phyloP scores from a whole-genome alignment of 768 basidiomycete species.

The Pleurotus platypus region DNA sequence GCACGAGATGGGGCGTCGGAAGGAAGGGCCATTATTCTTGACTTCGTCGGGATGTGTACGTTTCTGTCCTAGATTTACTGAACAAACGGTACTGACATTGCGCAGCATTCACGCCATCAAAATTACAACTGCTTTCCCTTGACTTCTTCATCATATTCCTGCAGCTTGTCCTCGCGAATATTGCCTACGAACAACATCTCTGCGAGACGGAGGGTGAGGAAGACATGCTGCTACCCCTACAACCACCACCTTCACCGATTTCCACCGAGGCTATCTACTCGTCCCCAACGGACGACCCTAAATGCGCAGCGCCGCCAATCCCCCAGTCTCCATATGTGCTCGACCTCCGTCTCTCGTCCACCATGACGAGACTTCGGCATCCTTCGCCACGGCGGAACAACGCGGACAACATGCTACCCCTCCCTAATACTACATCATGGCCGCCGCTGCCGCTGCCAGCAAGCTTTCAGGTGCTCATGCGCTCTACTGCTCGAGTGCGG shows the following conservation, averaged over 20 bases:
- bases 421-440: slow-evolving; percentile 59
- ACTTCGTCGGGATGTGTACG: slow-evolving; percentile 78
- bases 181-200: slow-evolving; percentile 63
- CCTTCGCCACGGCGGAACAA: slow-evolving; percentile 38
- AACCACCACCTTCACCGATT: slow-evolving; percentile 17
- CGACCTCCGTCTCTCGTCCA: slow-evolving; percentile 54
- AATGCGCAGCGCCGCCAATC: slow-evolving; percentile 5
- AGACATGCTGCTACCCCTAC: slow-evolving; percentile 28
- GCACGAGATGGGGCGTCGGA: slow-evolving; percentile 46
- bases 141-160: slow-evolving; percentile 66
- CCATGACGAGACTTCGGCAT: slow-evolving; percentile 55
- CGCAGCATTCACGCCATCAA: slow-evolving; percentile 44
- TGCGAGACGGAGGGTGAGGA: slow-evolving; percentile 33
- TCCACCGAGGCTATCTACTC: background rate
- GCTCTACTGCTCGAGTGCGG: slow-evolving; percentile 41
- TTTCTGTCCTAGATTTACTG: slow-evolving; percentile 10
- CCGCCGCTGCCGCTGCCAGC: slow-evolving; percentile 34
- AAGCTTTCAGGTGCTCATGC: slow-evolving; percentile 48
- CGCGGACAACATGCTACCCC: slow-evolving; percentile 39
- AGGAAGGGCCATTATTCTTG: slow-evolving; percentile 65
- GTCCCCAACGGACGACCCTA: slow-evolving; percentile 13
- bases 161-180: slow-evolving; percentile 62
- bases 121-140: slow-evolving; percentile 57
- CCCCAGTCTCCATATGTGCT: slow-evolving; percentile 46
- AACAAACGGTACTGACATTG: slow-evolving; percentile 19